Evolutionary conservation across 768 basidiomycete species (phyloP), one percentile per base, ranked within the genome.

Genomic region (Tricholoma terreum): DNA sequence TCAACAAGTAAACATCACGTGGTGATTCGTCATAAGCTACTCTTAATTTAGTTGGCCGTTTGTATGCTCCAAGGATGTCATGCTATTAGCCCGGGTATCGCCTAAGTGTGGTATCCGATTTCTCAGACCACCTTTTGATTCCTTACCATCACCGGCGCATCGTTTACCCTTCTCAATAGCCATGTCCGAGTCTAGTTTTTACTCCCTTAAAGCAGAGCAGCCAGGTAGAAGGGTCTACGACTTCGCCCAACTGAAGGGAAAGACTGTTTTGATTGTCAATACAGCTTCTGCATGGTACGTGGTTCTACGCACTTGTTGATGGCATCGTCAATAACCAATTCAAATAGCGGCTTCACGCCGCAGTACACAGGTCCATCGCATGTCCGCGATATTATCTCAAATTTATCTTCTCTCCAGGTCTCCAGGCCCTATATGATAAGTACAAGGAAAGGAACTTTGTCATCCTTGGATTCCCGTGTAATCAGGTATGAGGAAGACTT

Each of bases 391-490:
- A 17, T 21, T 30, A 15, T 30, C 55, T 22, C 48, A 33, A 54
- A 22, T 42, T 31, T 40, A 27, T 17, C 50, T 6, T 19, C 40
- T 9, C 31, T 27, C 67, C 64, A 80, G 93, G 91, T 46, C 83
- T 98, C 21, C 90, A 98, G 72, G 73, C 74, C 15, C 76, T 94
- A 15, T 83, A 95, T 70, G 81, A 93, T 54, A 90, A 90, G 68
- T 89, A 92, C 77, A 86, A 89, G 67, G 86, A 87, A 52, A 75
- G 80, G 55, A 90, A 80, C 6, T 79, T 96, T 45, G 80, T 86
- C 50, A 83, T 97, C 55, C 80, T 97, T 52, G 94, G 93, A 2
- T 96, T 96, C 79, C 95, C 95, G 10, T 94, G 87, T 73, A 92
- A 95, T 68, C 93, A 91, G 71, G 88, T 87, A 55, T 36, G 2